Evolutionary conservation across 2,329 filamentous ascomycete genomes (phyloP), one percentile per base, ranked within the genome.

Genomic region (Penicillium sp.): DNA sequence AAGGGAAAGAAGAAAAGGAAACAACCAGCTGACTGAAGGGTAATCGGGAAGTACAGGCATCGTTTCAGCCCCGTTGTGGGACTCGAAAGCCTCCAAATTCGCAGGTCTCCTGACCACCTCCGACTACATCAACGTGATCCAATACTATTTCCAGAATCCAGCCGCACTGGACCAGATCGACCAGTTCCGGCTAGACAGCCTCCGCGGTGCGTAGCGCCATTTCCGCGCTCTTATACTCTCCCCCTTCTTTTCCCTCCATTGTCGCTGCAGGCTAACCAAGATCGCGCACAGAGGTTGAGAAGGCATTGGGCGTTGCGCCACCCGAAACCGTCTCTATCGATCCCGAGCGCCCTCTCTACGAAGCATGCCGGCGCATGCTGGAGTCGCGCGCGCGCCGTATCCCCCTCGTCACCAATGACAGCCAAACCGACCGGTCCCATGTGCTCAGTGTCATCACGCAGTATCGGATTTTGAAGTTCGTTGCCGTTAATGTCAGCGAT

Each of bases 121-220:
- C 55, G 94, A 99, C 75, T 99, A 94, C 72, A 95, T 99, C 76
- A 99, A 99, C 68, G 88, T 99, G 51, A 96, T 99, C 33, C 93
- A 97, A 72, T 99, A 99, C 75, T 97, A 99, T 79, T 97, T 91
- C 80, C 92, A 97, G 74, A 95, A 94, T 64, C 94, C 93, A 2
- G 90, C 96, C 61, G 89, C 92, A 52, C 83, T 97, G 55, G 85
- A 87, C 60, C 87, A 93, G 68, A 89, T 99, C 64, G 94, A 97
- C 61, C 90, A 96, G 72, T 97, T 99, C 71, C 87, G 91, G 40
- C 78, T 99, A 56, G 93, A 90, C 75, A 96, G 91, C 68, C 82
- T 99, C 52, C 84, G 93, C 83, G 90, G 92, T 96, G 79, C 52
- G 79, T 62, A 27, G 15, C 12, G 24, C 26, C 15, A 5, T 21